Conservation (phyloP, 805 yeast species). For the Yamadazyma phyllophila region DNA sequence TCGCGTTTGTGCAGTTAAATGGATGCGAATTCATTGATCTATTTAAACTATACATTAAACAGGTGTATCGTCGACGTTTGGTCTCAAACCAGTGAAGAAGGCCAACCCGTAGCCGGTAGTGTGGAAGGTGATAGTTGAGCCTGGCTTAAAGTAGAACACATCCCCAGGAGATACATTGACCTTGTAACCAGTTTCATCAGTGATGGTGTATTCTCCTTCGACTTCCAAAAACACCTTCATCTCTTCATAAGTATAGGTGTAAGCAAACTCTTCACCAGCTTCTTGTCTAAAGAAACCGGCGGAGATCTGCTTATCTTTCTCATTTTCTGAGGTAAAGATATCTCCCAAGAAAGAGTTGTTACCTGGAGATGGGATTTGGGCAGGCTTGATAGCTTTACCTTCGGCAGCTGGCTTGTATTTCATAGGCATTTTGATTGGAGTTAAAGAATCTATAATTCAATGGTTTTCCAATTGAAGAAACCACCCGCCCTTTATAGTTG, state of each 20-base stretch:
- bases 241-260: constrained; percentile 62
- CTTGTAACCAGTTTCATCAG: constrained; percentile 62
- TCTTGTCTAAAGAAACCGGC: constrained; percentile 72
- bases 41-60: not conserved
- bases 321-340: constrained; percentile 58
- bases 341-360: constrained; percentile 71
- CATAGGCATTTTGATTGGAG: constrained; percentile 48
- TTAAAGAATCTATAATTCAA: not conserved
- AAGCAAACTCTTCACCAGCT: constrained; percentile 65
- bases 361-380: constrained; percentile 61
- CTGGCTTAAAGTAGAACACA: constrained; percentile 63
- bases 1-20: too few relatives aligned
- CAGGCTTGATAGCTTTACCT: constrained; percentile 53
- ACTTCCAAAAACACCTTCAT: constrained; percentile 68
- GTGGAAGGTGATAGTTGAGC: constrained; percentile 58
- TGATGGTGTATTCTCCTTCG: constrained; percentile 59
- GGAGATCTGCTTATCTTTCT: constrained; percentile 56
- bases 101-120: constrained; percentile 67
- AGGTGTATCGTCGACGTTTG: constrained; percentile 19
- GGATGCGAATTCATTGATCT: not conserved
- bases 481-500: not conserved
- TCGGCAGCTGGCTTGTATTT: constrained; percentile 51
- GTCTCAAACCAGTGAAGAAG: constrained; percentile 60
- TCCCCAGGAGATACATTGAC: constrained; percentile 63
- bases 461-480: not conserved